Percentiles rank a stretch among this genome's conserved stretches.
Evolutionary conservation across 129 eudicot species (phyloP).

Genomic region (Lactuca saligna): DNA sequence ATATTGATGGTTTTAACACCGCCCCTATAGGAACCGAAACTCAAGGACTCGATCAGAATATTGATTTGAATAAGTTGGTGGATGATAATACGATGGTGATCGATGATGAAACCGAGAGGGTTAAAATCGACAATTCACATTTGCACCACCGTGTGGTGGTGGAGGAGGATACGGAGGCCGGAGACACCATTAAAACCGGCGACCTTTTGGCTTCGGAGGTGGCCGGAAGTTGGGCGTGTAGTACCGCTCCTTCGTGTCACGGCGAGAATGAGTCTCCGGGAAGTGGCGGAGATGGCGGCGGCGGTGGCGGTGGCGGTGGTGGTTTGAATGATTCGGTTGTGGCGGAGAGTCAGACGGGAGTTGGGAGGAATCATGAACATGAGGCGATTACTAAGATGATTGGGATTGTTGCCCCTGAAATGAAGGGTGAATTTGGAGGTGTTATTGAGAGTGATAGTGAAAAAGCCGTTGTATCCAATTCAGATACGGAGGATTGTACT

Average conservation of each 20-base stretch:
- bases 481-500: slow-evolving; percentile 65
- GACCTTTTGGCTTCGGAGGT: slow-evolving; percentile 94
- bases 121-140: slow-evolving; percentile 36
- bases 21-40: slow-evolving; percentile 64
- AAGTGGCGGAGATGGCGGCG: slow-evolving; percentile 41
- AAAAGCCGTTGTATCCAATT: slow-evolving; percentile 41
- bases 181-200: slow-evolving; percentile 56
- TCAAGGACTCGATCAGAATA: slow-evolving; percentile 31
- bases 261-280: slow-evolving; percentile 82
- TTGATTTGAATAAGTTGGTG: slow-evolving; percentile 44
- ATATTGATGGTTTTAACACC: slow-evolving; percentile 60
- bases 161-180: slow-evolving; percentile 67
- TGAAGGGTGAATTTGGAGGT: slow-evolving; percentile 57
- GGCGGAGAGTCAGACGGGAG: slow-evolving; percentile 74
- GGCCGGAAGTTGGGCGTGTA: slow-evolving; percentile 86
- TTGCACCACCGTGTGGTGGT: slow-evolving; percentile 15
- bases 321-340: slow-evolving; percentile 54
- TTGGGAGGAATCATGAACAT: slow-evolving; percentile 47
- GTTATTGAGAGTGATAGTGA: slow-evolving; percentile 42
- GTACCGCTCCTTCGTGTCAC: slow-evolving; percentile 74
- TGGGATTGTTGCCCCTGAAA: slow-evolving; percentile 77
- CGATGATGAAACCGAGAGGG: slow-evolving; percentile 49
- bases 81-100: slow-evolving; percentile 69
- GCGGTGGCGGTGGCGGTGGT: slow-evolving; percentile 26
- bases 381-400: slow-evolving; percentile 63